A percentile compares a stretch with the other conserved stretches of the same genome.
Conservation (phyloP, 2,329 filamentous ascomycete genomes). For the Neoscytalidium dimidiatum region DNA sequence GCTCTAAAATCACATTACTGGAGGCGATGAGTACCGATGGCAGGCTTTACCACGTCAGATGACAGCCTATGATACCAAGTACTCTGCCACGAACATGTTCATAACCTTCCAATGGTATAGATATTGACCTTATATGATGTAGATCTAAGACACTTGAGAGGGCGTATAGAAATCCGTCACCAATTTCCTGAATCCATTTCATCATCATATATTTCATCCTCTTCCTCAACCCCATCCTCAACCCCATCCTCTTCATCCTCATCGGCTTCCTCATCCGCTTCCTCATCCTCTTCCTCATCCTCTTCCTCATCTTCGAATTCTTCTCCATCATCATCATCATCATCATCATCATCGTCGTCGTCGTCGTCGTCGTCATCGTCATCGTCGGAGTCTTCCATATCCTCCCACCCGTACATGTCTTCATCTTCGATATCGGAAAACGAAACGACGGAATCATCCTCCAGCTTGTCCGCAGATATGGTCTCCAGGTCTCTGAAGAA, state of each 20-base stretch:
- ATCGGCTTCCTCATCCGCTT: neutral
- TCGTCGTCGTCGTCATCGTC: neutral
- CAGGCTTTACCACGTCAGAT: too few species aligned
- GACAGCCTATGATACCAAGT: too few species aligned
- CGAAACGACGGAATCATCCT: neutral
- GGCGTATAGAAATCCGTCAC: too few species aligned
- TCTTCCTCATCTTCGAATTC: neutral
- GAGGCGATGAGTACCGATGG: too few species aligned
- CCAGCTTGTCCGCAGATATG: neutral
- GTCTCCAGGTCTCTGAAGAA: neutral
- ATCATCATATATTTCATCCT: too few species aligned
- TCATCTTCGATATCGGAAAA: neutral
- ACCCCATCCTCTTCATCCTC: neutral
- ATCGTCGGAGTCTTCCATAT: neutral
- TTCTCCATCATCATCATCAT: neutral
- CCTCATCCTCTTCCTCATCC: neutral
- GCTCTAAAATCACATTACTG: too few species aligned
- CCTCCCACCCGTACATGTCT: neutral
- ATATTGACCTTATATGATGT: too few species aligned
- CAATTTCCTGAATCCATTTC: too few species aligned
- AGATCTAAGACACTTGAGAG: too few species aligned
- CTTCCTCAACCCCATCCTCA: neutral
- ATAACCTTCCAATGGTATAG: too few species aligned
- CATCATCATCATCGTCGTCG: too few species aligned
- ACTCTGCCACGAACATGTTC: too few species aligned